phyloP scores from a whole-genome alignment of 2,329 filamentous ascomycete species.

The Claviceps arundinis region DNA sequence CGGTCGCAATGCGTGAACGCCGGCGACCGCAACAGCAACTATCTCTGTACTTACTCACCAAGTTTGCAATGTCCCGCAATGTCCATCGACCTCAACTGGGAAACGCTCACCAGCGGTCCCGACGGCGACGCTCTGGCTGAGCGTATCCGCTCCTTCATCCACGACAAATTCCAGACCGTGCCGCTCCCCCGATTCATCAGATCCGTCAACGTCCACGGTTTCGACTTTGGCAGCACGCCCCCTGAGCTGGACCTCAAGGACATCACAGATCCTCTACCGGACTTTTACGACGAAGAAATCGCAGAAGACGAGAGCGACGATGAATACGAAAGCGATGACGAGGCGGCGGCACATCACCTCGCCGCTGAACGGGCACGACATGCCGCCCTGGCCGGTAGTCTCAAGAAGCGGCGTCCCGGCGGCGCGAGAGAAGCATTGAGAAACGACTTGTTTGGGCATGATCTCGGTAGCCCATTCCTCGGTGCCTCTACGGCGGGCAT shows the following conservation, averaged over 20 bases:
- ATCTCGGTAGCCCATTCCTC: slow-evolving; percentile 43
- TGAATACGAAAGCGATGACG: slow-evolving; percentile 15
- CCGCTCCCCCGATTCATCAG: slow-evolving; percentile 90
- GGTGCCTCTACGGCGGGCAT: slow-evolving; percentile 49
- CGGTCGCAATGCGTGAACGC: too few relatives aligned
- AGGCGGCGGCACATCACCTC: slow-evolving; percentile 21
- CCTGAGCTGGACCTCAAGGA: slow-evolving; percentile 90
- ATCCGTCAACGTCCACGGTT: slow-evolving; percentile 85
- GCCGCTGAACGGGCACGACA: slow-evolving; percentile 3
- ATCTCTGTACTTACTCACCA: too few relatives aligned
- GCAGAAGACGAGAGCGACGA: slow-evolving; percentile 30
- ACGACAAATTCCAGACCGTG: slow-evolving; percentile 89
- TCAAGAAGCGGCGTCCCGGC: slow-evolving; percentile 9
- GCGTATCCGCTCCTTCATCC: slow-evolving; percentile 81
- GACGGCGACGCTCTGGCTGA: slow-evolving; percentile 78
- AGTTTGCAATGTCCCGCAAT: slow-evolving; percentile 32
- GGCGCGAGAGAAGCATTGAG: slow-evolving; percentile 21
- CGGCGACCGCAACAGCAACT: too few relatives aligned
- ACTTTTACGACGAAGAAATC: slow-evolving; percentile 83
- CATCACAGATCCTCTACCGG: slow-evolving; percentile 85
- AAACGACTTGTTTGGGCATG: slow-evolving; percentile 21
- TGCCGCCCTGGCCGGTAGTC: slow-evolving; percentile 1
- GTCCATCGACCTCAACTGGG: slow-evolving; percentile 98
- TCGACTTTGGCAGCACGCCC: slow-evolving; percentile 75
- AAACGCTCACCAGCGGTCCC: slow-evolving; percentile 74